Percentiles rank a stretch among this genome's conserved stretches.
Conservation (phyloP, 2,329 filamentous ascomycete species). For the Fusarium sacchari region DNA sequence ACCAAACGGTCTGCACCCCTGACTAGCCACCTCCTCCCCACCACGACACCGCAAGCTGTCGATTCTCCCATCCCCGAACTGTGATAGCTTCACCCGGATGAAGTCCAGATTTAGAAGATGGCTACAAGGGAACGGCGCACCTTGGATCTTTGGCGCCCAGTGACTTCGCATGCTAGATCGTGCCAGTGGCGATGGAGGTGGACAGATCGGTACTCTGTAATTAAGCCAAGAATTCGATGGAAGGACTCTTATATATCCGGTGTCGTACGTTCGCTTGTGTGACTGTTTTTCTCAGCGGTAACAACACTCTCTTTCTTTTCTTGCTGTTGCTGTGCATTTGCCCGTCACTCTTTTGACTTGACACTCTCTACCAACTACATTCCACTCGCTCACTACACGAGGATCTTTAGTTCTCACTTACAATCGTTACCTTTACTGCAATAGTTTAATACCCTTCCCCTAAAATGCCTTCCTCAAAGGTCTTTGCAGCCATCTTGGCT, state of each 20-base stretch:
- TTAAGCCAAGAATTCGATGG: not conserved
- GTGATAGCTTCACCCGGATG: conserved; percentile 22
- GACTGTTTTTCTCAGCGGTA: conserved; percentile 8
- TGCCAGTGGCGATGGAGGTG: conserved; percentile 1
- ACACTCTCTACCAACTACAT: conserved; percentile 11
- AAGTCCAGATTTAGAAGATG: conserved; percentile 11
- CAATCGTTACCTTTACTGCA: conserved; percentile 18
- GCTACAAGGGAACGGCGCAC: not conserved
- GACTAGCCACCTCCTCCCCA: not conserved
- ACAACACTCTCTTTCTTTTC: conserved; percentile 28
- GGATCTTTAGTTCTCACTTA: conserved; percentile 2
- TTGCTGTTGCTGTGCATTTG: conserved; percentile 24
- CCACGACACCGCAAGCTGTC: conserved; percentile 28
- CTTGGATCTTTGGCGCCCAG: not conserved
- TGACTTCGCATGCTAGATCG: not conserved
- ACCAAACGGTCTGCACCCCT: not conserved
- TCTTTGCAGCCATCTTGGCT: conserved; percentile 33
- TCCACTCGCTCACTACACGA: conserved; percentile 12
- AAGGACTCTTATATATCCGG: conserved; percentile 16
- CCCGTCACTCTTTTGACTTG: conserved; percentile 29
- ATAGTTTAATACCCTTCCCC: conserved; percentile 5
- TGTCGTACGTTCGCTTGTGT: not conserved
- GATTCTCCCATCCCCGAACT: conserved; percentile 24
- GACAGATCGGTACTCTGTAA: conserved; percentile 13
- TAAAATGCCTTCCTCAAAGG: conserved; percentile 32